phyloP scores from a whole-genome alignment of 257 asterid species.

The Pogostemon cablin region DNA sequence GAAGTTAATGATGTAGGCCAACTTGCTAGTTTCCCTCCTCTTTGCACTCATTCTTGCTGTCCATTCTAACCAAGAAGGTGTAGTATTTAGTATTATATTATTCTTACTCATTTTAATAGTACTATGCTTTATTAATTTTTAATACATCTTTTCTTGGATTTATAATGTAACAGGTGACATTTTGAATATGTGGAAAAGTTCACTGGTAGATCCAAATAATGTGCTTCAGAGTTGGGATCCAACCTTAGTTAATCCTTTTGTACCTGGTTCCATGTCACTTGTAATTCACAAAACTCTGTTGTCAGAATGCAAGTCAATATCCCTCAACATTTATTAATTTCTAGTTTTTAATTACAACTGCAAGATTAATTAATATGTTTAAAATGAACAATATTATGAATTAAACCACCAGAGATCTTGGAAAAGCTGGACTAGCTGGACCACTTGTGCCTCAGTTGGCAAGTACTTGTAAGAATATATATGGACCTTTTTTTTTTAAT shows the following conservation, averaged over 20 bases:
- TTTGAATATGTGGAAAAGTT: conserved; percentile 32
- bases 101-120: neutral
- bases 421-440: conserved; percentile 41
- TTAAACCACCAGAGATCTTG: conserved; percentile 43
- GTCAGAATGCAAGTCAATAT: conserved; percentile 40
- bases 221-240: conserved; percentile 67
- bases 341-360: too few species aligned
- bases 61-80: conserved; percentile 46
- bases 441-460: conserved; percentile 42
- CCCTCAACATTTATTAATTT: too few species aligned
- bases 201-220: conserved; percentile 46
- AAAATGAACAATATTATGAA: neutral
- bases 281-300: conserved; percentile 41
- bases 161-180: conserved; percentile 41
- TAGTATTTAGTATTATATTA: neutral
- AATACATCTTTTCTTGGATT: neutral
- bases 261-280: conserved; percentile 55
- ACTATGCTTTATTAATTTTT: neutral
- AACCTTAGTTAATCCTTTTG: conserved; percentile 51
- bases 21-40: conserved; percentile 1
- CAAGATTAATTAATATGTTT: too few species aligned
- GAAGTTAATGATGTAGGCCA: conserved; percentile 29
- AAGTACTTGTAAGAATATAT: conserved; percentile 39
- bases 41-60: conserved; percentile 35
- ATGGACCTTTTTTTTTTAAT: neutral